phyloP scores from a whole-genome alignment of 2,329 filamentous ascomycete genomes.

The Volutella citrinella region DNA sequence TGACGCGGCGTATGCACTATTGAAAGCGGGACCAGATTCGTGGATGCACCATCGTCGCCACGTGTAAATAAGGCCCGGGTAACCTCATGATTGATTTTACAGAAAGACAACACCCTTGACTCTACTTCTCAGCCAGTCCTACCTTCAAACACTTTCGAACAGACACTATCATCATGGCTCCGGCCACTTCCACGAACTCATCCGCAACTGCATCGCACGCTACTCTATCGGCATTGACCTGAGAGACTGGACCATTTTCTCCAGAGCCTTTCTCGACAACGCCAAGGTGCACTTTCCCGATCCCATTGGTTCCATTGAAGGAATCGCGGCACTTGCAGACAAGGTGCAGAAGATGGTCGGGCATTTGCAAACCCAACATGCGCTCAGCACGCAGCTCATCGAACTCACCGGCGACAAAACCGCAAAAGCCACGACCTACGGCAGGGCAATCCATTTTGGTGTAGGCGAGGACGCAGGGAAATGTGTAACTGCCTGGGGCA shows the following conservation, averaged over 20 bases:
- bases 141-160: too few species aligned
- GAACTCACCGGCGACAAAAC: slow-evolving; percentile 1
- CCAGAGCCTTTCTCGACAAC: slow-evolving; percentile 1
- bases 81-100: too few species aligned
- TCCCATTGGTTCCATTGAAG: not conserved
- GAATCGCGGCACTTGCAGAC: not conserved
- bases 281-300: slow-evolving; percentile 1
- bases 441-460: not conserved
- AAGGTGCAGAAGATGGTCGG: not conserved
- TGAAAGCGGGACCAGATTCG: too few species aligned
- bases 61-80: too few species aligned
- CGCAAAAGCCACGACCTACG: not conserved
- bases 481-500: not conserved
- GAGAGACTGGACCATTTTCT: slow-evolving; percentile 3
- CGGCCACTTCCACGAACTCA: slow-evolving; percentile 2
- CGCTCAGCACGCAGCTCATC: slow-evolving; percentile 1
- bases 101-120: not conserved
- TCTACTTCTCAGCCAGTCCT: too few species aligned
- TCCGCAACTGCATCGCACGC: slow-evolving; percentile 4
- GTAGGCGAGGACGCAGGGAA: not conserved
- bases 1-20: too few species aligned
- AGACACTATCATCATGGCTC: not conserved
- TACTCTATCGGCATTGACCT: slow-evolving; percentile 2
- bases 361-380: slow-evolving; percentile 1
- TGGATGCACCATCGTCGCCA: too few species aligned